Conservation (phyloP, 495 filamentous ascomycete genomes). For the Trichoderma reesei region DNA sequence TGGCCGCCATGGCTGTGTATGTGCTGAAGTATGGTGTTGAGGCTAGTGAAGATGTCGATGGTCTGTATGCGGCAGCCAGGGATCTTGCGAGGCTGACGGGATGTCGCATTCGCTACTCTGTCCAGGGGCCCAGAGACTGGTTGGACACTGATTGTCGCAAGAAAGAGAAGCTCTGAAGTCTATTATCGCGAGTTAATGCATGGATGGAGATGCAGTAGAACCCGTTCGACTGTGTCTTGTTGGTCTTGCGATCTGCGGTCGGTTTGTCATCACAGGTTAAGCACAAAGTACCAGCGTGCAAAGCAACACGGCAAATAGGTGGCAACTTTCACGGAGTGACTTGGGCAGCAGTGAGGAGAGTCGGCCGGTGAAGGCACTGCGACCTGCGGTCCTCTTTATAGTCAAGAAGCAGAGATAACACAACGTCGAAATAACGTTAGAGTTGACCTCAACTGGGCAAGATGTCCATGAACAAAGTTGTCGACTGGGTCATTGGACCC, state of each 20-base stretch:
- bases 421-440: neutral
- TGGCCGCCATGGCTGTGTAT: conserved; percentile 2
- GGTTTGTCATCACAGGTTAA: neutral
- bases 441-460: neutral
- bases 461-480: neutral
- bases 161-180: neutral
- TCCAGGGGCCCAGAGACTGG: neutral
- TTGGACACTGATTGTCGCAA: neutral
- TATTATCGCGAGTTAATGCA: neutral
- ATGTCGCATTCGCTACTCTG: neutral
- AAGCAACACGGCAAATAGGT: neutral
- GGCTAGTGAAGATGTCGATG: neutral
- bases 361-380: neutral
- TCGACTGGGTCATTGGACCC: neutral
- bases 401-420: neutral
- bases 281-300: neutral
- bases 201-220: neutral
- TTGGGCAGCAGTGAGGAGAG: neutral
- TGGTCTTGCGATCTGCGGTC: neutral
- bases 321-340: neutral
- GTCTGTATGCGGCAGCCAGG: neutral
- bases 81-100: neutral
- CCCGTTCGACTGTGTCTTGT: neutral
- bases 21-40: neutral
- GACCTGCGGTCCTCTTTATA: neutral